Evolutionary conservation across 257 asterid genomes (phyloP).

Genomic region (Primulina huaijiensis): DNA sequence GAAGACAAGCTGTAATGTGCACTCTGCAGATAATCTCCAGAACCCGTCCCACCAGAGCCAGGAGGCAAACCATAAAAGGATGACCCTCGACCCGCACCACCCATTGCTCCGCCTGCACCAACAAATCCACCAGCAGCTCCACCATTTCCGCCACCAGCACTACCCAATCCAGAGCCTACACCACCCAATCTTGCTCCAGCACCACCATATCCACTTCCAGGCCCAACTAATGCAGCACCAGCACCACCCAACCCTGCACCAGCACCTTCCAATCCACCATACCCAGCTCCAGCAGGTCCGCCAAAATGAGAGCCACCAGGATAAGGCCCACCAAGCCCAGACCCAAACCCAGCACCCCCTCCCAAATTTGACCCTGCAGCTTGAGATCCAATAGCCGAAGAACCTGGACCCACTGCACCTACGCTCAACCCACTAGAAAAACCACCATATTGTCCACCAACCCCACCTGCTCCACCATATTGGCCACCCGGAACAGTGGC

Average conservation of each 20-base stretch:
- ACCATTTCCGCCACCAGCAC: slow-evolving; percentile 29
- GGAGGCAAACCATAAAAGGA: slow-evolving; percentile 58
- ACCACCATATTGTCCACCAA: slow-evolving; percentile 46
- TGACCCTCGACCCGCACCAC: slow-evolving; percentile 54
- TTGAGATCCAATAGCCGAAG: slow-evolving; percentile 46
- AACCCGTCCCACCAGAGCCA: slow-evolving; percentile 48
- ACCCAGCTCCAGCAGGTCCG: slow-evolving; percentile 50
- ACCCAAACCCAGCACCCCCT: slow-evolving; percentile 40
- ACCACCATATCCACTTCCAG: slow-evolving; percentile 27
- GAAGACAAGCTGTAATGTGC: slow-evolving; percentile 47
- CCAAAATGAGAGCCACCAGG: slow-evolving; percentile 50
- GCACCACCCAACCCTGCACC: slow-evolving; percentile 24
- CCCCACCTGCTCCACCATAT: slow-evolving; percentile 48
- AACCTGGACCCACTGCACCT: slow-evolving; percentile 39
- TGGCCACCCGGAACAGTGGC: slow-evolving; percentile 38
- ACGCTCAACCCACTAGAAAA: slow-evolving; percentile 40
- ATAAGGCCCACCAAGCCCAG: slow-evolving; percentile 50
- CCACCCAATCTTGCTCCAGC: slow-evolving; percentile 27
- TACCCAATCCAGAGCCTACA: slow-evolving; percentile 29
- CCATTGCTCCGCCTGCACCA: slow-evolving; percentile 31
- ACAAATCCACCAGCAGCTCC: slow-evolving; percentile 33
- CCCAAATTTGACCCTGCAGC: slow-evolving; percentile 44
- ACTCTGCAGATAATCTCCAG: slow-evolving; percentile 51
- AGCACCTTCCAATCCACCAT: slow-evolving; percentile 37
- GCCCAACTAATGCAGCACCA: slow-evolving; percentile 13